Evolutionary conservation across 139 green algal species (phyloP), one percentile per base, ranked within the genome.

Genomic region (Tetradesmus obliquus): DNA sequence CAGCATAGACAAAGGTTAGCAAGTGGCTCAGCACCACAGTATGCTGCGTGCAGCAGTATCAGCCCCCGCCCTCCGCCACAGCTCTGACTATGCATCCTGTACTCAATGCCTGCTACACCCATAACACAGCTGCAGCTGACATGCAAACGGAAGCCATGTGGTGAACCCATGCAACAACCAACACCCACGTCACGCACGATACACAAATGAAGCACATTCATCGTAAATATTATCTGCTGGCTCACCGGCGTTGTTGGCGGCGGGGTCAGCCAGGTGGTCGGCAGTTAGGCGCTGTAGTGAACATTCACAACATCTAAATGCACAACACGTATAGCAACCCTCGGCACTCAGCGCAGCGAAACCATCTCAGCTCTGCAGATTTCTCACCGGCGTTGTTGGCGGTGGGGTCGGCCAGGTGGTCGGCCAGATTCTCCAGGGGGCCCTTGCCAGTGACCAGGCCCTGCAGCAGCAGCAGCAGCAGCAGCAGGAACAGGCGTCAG

Each of bases 341-440:
- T 79, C 17, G 19, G 15, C 69, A 79, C 69, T n/a, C 19, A n/a
- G 19, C 19, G 1, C 19, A 17, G 19, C 15, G 69, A 17, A 0
- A 79, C 19, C 69, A 19, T 17, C 69, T 19, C 69, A 19, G 69
- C 69, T 19, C 19, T 79, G 69, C 94, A 94, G 32, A 45, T 45
- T 45, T 45, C 32, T 91, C 62, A 92, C 62, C 54, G 19, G 84
- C 84, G 69, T 89, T 95, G 94, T 90, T 94, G 69, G 71, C 79
- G 79, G 13, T 22, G 62, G 95, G 95, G 92, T 96, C 94, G 20
- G 94, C 92, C 81, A 97, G 88, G 94, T 97, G 95, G 69, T 97
- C 95, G 8, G 91, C 20, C 84, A 96, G 92, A 91, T 97, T 97
- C 53, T 93, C 82, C 66, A 96, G 90, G 62, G 95, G 95, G 86